A percentile compares a stretch with the other conserved stretches of the same genome.
These are phyloP conservation scores for Luzula sylvatica DNA, from an alignment of 176 grass and related monocot genomes.

Conservation along the genomic window DNA sequence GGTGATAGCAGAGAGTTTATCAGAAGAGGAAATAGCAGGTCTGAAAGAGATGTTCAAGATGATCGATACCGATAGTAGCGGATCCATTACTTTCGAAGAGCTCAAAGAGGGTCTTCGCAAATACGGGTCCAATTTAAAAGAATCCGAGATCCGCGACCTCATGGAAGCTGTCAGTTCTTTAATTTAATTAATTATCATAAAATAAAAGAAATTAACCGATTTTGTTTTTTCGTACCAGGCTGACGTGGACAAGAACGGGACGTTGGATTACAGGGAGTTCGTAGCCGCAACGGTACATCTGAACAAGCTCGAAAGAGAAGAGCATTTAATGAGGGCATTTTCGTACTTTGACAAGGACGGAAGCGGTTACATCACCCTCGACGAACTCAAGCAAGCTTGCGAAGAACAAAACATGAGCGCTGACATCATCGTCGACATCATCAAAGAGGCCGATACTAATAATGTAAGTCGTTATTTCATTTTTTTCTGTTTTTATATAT, in stretches of 20 bases:
- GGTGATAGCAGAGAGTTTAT: constrained; percentile 79
- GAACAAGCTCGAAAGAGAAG: constrained; percentile 52
- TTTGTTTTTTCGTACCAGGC: constrained; percentile 22
- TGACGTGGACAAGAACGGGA: constrained; percentile 50
- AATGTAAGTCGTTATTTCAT: constrained; percentile 35
- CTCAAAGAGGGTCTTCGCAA: constrained; percentile 60
- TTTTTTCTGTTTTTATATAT: not conserved
- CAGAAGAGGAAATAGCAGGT: constrained; percentile 71
- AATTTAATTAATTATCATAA: constrained; percentile 12
- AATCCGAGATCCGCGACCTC: constrained; percentile 58
- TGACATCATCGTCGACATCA: constrained; percentile 52
- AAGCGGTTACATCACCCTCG: constrained; percentile 55
- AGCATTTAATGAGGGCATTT: constrained; percentile 54
- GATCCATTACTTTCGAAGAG: constrained; percentile 72
- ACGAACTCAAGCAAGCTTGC: constrained; percentile 56
- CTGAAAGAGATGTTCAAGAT: constrained; percentile 66
- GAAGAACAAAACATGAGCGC: constrained; percentile 62
- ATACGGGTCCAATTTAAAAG: constrained; percentile 51
- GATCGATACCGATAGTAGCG: constrained; percentile 63
- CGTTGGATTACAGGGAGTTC: constrained; percentile 63
- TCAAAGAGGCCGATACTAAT: constrained; percentile 49
- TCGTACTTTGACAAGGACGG: constrained; percentile 63
- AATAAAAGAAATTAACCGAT: not conserved
- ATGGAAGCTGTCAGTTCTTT: constrained; percentile 61
- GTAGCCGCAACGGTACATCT: constrained; percentile 55